Percentiles rank a stretch among this genome's conserved stretches.
Conservation (phyloP, 1,284 basidiomycete species). For the Grifola frondosa region DNA sequence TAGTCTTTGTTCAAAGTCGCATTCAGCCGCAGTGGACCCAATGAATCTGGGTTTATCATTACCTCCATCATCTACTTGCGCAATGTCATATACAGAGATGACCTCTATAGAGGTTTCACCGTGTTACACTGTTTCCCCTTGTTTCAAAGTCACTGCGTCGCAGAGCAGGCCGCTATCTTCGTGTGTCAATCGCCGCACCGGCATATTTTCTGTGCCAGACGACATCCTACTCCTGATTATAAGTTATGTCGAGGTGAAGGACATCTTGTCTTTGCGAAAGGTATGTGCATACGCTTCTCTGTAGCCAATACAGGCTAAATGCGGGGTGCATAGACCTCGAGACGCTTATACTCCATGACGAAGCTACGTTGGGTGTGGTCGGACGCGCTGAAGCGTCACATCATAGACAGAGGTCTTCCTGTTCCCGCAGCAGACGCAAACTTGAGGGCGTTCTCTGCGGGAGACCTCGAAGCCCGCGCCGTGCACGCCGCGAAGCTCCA, state of each 20-base stretch:
- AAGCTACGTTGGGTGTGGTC: slow-evolving; percentile 40
- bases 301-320: no score
- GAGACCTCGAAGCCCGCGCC: slow-evolving; percentile 36
- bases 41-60: no score
- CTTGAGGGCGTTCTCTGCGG: slow-evolving; percentile 31
- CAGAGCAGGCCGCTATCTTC: no score
- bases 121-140: no score
- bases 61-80: no score
- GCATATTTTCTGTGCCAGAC: slow-evolving; percentile 29
- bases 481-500: slow-evolving; percentile 37
- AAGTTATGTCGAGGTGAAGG: slow-evolving; percentile 32
- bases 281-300: slow-evolving; percentile 28
- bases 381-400: slow-evolving; percentile 35
- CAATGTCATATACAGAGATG: no score
- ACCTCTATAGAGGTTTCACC: no score
- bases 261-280: slow-evolving; percentile 36
- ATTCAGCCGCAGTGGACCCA: no score
- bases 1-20: no score
- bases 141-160: no score
- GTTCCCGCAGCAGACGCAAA: slow-evolving; percentile 32
- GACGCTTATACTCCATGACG: slow-evolving; percentile 31
- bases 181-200: slow-evolving; percentile 8
- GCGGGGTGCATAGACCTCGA: slow-evolving; percentile 33
- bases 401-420: slow-evolving; percentile 34
- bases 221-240: slow-evolving; percentile 37